A percentile compares a stretch with the other conserved stretches of the same genome.
Conservation (phyloP, 352 stramenopile genomes). For the Phytophthora brassicae region DNA sequence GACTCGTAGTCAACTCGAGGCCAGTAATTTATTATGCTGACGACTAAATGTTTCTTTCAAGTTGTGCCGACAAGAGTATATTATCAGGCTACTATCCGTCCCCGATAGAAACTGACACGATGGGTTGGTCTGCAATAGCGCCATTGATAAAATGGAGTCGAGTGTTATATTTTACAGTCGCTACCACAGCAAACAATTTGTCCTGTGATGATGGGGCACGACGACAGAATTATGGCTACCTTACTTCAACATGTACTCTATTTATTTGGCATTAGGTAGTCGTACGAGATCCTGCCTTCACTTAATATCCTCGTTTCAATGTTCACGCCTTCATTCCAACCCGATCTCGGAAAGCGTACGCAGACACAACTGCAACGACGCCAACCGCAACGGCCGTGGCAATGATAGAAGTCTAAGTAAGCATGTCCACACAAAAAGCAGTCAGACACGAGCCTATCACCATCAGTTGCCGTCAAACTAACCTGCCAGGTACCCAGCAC, state of each 20-base stretch:
- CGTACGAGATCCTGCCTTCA: not conserved
- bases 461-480: not conserved
- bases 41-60: slow-evolving; percentile 12
- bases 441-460: not conserved
- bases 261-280: slow-evolving; percentile 6
- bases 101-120: too few species aligned
- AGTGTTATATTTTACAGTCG: slow-evolving; percentile 8
- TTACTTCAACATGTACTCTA: slow-evolving; percentile 39
- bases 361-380: slow-evolving; percentile 31
- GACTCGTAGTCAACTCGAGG: slow-evolving; percentile 43
- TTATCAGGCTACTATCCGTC: too few species aligned
- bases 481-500: slow-evolving; percentile 30
- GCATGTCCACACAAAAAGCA: too few species aligned
- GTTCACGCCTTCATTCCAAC: slow-evolving; percentile 20
- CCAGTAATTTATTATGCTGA: slow-evolving; percentile 1
- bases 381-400: slow-evolving; percentile 31
- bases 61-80: not conserved
- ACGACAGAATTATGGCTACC: too few species aligned
- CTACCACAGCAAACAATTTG: too few species aligned
- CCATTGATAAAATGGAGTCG: too few species aligned
- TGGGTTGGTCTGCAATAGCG: too few species aligned
- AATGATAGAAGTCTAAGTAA: slow-evolving; percentile 33
- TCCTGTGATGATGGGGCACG: too few species aligned
- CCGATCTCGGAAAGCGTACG: slow-evolving; percentile 39
- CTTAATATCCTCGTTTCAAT: not conserved